These are phyloP conservation scores for Gynochthodes officinalis DNA, from an alignment of 257 asterid genomes.

Conservation along the genomic window DNA sequence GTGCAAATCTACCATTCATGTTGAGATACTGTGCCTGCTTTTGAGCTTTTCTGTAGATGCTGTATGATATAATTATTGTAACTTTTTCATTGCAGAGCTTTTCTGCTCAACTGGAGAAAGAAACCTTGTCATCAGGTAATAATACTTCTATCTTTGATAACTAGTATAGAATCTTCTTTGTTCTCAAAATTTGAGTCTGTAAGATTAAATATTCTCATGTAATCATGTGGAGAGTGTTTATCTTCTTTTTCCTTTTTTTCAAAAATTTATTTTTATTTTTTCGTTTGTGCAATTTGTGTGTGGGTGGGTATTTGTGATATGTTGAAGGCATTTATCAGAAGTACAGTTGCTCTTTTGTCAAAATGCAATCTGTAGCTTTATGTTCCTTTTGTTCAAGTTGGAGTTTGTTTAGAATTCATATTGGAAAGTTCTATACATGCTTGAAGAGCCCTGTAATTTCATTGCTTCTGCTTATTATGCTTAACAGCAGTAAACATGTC, in stretches of 20 bases:
- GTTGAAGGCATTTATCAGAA: not conserved
- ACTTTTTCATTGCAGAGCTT: constrained; percentile 48
- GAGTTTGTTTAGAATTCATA: not conserved
- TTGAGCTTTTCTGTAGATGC: not conserved
- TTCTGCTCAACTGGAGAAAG: constrained; percentile 89
- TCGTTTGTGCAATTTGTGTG: no score
- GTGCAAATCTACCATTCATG: not conserved
- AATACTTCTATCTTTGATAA: constrained; percentile 18
- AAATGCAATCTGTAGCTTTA: not conserved
- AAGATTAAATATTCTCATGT: not conserved
- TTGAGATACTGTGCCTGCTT: not conserved
- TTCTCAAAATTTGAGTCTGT: not conserved
- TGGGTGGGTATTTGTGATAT: not conserved
- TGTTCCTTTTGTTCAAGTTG: not conserved
- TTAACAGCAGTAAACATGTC: not conserved
- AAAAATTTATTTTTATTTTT: not conserved
- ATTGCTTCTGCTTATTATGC: constrained; percentile 5
- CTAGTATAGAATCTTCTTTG: not conserved
- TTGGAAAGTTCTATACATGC: not conserved
- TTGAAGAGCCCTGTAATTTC: not conserved
- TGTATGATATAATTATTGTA: not conserved
- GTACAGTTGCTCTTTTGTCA: not conserved
- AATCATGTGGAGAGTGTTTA: not conserved
- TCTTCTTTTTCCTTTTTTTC: not conserved
- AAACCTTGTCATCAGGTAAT: constrained; percentile 82